Percentiles rank a stretch among this genome's conserved stretches.
Conservation (phyloP, 345 rosid species). For the Populus euphratica region DNA sequence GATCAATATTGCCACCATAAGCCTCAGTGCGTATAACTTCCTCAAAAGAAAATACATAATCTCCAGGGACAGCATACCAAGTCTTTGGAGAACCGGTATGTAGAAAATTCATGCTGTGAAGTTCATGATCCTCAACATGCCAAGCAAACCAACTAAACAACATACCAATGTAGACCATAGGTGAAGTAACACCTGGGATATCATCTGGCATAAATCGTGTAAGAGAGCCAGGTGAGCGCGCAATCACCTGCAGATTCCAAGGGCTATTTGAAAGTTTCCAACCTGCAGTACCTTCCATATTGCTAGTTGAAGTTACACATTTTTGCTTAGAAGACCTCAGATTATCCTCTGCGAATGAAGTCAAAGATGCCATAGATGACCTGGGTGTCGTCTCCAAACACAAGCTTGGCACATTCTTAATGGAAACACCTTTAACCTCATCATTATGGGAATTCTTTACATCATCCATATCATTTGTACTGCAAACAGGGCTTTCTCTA, state of each 20-base stretch:
- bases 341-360: slow-evolving; percentile 29
- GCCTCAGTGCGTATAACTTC: slow-evolving; percentile 74
- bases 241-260: slow-evolving; percentile 95
- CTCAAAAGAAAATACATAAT: slow-evolving; percentile 83
- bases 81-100: slow-evolving; percentile 95
- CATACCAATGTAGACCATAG: slow-evolving; percentile 98
- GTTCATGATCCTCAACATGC: slow-evolving; percentile 99
- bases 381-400: slow-evolving; percentile 23
- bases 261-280: slow-evolving; percentile 99
- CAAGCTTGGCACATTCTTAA: slow-evolving; percentile 19
- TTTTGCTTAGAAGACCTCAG: slow-evolving; percentile 39
- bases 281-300: slow-evolving; percentile 88
- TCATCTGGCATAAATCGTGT: slow-evolving; percentile 99
- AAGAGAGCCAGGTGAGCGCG: slow-evolving; percentile 94
- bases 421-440: slow-evolving; percentile 25
- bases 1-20: slow-evolving; percentile 78
- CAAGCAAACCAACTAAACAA: slow-evolving; percentile 99
- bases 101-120: slow-evolving; percentile 97
- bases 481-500: slow-evolving; percentile 34
- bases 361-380: slow-evolving; percentile 29
- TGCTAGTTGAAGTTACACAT: slow-evolving; percentile 39
- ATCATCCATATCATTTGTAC: slow-evolving; percentile 26
- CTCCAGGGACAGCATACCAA: slow-evolving; percentile 96
- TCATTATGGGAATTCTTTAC: slow-evolving; percentile 15
- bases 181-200: slow-evolving; percentile 97